A percentile compares a stretch with the other conserved stretches of the same genome.
Evolutionary conservation across 805 yeast genomes (phyloP).

Genomic region (Schwanniomyces polymorphus): DNA sequence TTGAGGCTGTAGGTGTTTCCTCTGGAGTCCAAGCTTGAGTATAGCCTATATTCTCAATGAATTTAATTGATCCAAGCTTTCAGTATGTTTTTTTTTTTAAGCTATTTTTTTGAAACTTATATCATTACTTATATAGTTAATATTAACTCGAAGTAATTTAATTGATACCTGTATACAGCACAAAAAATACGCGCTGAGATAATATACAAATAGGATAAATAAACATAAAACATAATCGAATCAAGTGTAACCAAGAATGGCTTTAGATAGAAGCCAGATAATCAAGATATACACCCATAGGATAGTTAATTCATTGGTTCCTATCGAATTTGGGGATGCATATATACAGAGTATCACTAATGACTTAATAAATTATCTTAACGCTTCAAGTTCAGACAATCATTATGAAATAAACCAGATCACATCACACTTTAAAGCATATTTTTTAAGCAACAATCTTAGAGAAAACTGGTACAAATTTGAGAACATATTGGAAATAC

Average conservation of each 20-base stretch:
- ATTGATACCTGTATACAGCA: not conserved
- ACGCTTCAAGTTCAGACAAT: not conserved
- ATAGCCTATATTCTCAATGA: not conserved
- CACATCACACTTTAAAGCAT: constrained; percentile 18
- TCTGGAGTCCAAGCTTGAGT: constrained; percentile 52
- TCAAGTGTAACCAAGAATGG: constrained; percentile 13
- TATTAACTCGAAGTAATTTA: too few relatives aligned
- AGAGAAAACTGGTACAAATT: constrained; percentile 33
- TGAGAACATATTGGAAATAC: constrained; percentile 26
- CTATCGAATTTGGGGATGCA: constrained; percentile 36
- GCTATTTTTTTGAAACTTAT: not conserved
- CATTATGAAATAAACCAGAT: constrained; percentile 16
- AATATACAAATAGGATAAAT: not conserved
- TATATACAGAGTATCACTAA: constrained; percentile 28
- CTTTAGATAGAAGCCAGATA: constrained; percentile 31
- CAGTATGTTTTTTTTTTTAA: not conserved
- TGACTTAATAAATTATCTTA: constrained; percentile 20
- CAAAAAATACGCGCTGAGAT: constrained; percentile 4
- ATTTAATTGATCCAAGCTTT: not conserved
- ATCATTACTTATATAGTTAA: not conserved
- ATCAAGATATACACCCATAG: constrained; percentile 31
- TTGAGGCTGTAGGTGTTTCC: constrained; percentile 65
- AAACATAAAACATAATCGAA: not conserved
- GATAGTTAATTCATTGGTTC: constrained; percentile 35
- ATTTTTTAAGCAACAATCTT: constrained; percentile 25